Percentiles rank a stretch among this genome's conserved stretches.
phyloP scores from a whole-genome alignment of 2,329 filamentous ascomycete genomes.

The Fusarium veterinarium region DNA sequence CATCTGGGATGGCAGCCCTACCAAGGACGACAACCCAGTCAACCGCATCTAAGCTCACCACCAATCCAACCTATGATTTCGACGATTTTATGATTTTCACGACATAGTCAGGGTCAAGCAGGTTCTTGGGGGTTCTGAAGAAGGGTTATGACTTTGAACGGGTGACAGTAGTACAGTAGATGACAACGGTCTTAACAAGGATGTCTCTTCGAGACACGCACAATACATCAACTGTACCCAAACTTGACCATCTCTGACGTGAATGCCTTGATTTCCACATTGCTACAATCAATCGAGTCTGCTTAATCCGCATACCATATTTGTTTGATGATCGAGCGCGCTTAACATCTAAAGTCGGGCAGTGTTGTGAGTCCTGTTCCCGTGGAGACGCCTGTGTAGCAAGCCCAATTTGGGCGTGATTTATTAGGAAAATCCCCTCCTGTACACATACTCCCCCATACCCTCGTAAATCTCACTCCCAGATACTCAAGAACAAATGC shows the following conservation, averaged over 20 bases:
- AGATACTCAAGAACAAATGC: rapidly evolving
- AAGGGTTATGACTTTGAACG: neutral
- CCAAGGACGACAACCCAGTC: too few relatives aligned
- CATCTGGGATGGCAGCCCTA: neutral
- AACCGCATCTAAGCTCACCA: too few relatives aligned
- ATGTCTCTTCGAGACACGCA: neutral
- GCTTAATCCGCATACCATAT: rapidly evolving
- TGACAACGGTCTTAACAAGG: neutral
- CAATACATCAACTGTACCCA: constrained; percentile 6
- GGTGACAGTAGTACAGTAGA: neutral
- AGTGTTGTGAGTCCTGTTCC: neutral
- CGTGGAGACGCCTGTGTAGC: neutral
- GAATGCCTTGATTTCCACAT: neutral
- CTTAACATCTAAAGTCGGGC: neutral
- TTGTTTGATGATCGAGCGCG: too few relatives aligned
- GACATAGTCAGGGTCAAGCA: neutral
- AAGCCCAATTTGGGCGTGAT: neutral
- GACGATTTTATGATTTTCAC: neutral
- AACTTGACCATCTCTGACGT: constrained; percentile 8
- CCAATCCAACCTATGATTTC: neutral
- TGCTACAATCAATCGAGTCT: too few relatives aligned
- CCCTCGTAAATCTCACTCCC: rapidly evolving
- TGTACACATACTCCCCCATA: neutral
- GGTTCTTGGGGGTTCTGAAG: neutral
- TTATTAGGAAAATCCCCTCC: neutral